Evolutionary conservation across 2,329 filamentous ascomycete species (phyloP).

Genomic region (Cladosporium sp.): DNA sequence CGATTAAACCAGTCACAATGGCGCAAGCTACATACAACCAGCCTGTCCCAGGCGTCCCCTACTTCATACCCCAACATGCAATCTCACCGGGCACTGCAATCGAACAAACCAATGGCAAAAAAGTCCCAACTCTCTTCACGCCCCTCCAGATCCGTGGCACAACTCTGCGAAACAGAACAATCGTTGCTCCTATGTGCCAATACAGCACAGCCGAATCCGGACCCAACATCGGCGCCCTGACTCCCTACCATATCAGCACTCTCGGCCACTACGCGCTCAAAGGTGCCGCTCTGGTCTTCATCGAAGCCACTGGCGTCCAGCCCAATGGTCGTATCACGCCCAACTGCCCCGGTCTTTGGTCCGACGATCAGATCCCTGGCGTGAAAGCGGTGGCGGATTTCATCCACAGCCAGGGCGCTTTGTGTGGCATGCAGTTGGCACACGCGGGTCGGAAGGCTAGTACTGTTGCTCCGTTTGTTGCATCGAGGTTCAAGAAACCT

Average conservation of each 20-base stretch:
- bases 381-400: constrained; percentile 70
- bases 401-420: constrained; percentile 69
- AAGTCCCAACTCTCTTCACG: constrained; percentile 56
- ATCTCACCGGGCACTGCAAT: constrained; percentile 43
- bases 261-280: constrained; percentile 72
- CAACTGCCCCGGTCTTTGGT: constrained; percentile 74
- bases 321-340: constrained; percentile 78
- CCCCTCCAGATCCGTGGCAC: constrained; percentile 53
- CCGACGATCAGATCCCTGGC: constrained; percentile 72
- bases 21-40: constrained; percentile 34
- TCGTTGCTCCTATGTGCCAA: constrained; percentile 62
- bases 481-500: constrained; percentile 28
- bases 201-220: constrained; percentile 57
- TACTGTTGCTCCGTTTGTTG: constrained; percentile 59
- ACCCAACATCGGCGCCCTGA: constrained; percentile 58
- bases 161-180: constrained; percentile 59
- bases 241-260: constrained; percentile 78
- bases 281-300: constrained; percentile 67
- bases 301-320: constrained; percentile 76
- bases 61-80: constrained; percentile 44
- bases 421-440: constrained; percentile 72
- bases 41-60: constrained; percentile 40
- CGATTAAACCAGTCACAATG: constrained; percentile 16
- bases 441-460: constrained; percentile 68
- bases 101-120: constrained; percentile 34